These are phyloP conservation scores for Conringia planisiliqua DNA, from an alignment of 345 rosid genomes.

Conservation along the genomic window DNA sequence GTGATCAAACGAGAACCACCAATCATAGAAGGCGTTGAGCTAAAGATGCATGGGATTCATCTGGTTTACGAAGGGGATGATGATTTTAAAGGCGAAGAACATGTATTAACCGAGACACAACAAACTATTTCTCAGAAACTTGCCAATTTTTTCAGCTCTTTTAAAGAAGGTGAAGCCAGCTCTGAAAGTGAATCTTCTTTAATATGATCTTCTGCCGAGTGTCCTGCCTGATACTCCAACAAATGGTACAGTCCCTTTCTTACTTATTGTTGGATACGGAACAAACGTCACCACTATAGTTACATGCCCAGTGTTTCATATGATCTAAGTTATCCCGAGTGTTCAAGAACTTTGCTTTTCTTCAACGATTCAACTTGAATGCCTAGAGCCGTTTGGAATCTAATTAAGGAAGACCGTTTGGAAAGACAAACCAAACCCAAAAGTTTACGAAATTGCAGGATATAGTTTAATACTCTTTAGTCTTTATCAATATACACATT, in stretches of 20 bases:
- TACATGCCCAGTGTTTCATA: neutral
- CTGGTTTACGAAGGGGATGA: conserved; percentile 32
- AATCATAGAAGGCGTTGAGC: conserved; percentile 4
- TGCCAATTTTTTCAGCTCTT: conserved; percentile 31
- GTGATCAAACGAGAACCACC: conserved; percentile 4
- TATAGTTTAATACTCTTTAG: too few species aligned
- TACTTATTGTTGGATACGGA: neutral
- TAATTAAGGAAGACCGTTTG: too few species aligned
- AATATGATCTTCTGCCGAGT: neutral
- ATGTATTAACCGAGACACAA: neutral
- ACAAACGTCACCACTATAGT: neutral
- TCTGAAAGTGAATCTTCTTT: neutral
- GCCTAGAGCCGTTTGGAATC: too few species aligned
- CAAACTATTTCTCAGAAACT: conserved; percentile 26
- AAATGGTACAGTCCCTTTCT: neutral
- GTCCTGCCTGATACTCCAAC: neutral
- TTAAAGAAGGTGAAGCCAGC: conserved; percentile 10
- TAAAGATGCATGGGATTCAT: conserved; percentile 32
- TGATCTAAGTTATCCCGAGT: neutral
- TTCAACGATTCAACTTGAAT: too few species aligned
- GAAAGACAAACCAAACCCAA: too few species aligned
- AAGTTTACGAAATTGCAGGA: neutral
- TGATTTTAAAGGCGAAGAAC: conserved; percentile 11
- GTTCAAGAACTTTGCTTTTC: neutral
- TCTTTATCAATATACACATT: too few species aligned